Base-by-base conservation (phyloP, 1,284 basidiomycete species). In the Microbotryum intermedium region DNA sequence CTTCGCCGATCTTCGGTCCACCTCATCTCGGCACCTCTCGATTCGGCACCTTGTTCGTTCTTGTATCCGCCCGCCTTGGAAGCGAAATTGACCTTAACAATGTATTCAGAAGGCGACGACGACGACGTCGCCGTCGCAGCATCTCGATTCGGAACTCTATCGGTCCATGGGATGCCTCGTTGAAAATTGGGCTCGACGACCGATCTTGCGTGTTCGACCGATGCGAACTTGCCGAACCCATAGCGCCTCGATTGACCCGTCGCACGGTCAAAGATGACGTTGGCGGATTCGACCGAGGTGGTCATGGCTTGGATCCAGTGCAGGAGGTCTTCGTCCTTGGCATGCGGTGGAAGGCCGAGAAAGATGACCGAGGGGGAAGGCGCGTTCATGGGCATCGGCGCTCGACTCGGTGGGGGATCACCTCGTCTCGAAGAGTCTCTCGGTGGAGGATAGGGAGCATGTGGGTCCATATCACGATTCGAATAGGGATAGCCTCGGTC, bases 251-350 rank as follows among this genome's bases (percentile, higher is more conserved):
- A 91, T 64, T 81, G 76, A 81, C 90, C 88, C 86, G 86, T 72
- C 81, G 82, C 81, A 82, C 87, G 86, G 76, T 95, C 92, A 79
- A 87, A 84, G 74, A 93, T 91, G 69, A 97, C 90, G 70, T 89
- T 93, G 71, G 89, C 87, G 66, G 70, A 69, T 45, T 77, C 76
- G 50, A 79, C 64, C 10, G 65, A 55, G 8, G 74, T 73, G 45
- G 45, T 71, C 60, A 66, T 53, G 53, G 65, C 59, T 47, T 71
- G 68, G 48, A 70, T 62, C 48, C 69, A 71, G 46, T 62, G 23
- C 20, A 61, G 67, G 0, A 68, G 51, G 23, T 34, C 44, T 20
- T 48, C 46, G 23, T 68, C 65, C 28, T 34, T 44, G 28, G 60
- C 58, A 57, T 62, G 50, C 16, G 60, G 42, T n/a, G 70, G 70